Evolutionary conservation across 2,329 filamentous ascomycete species (phyloP).

Genomic region (Chaetothyriales sp.): DNA sequence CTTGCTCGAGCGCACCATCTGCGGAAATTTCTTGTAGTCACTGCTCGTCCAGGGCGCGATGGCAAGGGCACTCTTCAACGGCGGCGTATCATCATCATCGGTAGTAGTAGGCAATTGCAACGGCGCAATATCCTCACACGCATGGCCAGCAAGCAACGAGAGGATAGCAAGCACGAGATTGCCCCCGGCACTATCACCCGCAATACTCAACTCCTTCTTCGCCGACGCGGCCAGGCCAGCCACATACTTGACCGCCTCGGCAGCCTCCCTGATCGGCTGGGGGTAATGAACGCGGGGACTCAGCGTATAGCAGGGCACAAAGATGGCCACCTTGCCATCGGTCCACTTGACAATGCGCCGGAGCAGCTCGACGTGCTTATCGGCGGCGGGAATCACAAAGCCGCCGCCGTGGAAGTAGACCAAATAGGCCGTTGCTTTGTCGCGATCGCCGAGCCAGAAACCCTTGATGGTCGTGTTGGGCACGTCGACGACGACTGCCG

Average conservation of each 20-base stretch:
- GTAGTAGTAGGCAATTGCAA: background rate
- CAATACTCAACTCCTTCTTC: conserved; percentile 22
- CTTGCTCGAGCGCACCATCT: conserved; percentile 1
- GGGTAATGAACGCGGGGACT: conserved; percentile 32
- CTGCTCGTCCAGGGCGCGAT: conserved; percentile 47
- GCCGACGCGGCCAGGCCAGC: conserved; percentile 20
- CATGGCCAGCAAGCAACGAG: conserved; percentile 27
- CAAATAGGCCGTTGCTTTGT: conserved; percentile 8
- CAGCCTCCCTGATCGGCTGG: conserved; percentile 29
- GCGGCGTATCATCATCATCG: conserved; percentile 15
- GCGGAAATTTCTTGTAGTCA: conserved; percentile 20
- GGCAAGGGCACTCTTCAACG: conserved; percentile 37
- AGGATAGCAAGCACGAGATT: conserved; percentile 24
- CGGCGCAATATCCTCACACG: background rate
- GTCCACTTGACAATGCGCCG: conserved; percentile 12
- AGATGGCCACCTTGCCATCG: conserved; percentile 35
- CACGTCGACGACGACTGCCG: conserved; percentile 6
- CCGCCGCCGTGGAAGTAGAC: conserved; percentile 12
- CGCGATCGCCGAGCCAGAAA: conserved; percentile 10
- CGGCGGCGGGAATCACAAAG: conserved; percentile 7
- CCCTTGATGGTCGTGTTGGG: conserved; percentile 7
- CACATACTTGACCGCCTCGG: conserved; percentile 28
- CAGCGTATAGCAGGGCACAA: conserved; percentile 45
- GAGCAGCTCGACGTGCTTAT: conserved; percentile 5
- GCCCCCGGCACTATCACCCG: conserved; percentile 31